Base-by-base conservation (phyloP, 2,329 filamentous ascomycete genomes). In the Colletotrichum somersetense region DNA sequence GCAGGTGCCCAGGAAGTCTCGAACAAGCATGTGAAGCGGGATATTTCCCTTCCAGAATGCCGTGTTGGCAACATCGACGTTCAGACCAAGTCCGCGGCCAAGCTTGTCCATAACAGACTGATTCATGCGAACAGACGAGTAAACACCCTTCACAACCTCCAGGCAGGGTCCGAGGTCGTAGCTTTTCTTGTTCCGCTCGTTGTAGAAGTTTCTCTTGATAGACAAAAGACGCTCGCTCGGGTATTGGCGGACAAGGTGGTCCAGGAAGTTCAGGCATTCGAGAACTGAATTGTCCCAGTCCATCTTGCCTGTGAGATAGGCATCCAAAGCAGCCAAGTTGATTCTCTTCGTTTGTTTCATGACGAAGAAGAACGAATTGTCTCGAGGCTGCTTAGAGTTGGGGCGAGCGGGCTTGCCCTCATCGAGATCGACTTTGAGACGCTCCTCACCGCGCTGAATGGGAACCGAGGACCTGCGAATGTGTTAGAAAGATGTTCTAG, bases 1-100 rank as follows among this genome's bases (percentile, higher is more conserved):
- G 79, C 80, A 77, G 57, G 77, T 61, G 18, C 20, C 68, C 2
- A 88, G 68, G 20, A 68, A 75, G 52, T 74, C 57, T 23, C 59
- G 67, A 55, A 74, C 69, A 33, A 75, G 65, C n/a, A 57, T n/a
- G 53, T 71, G 67, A 3, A 81, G 75, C 23, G 83, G 81, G 5
- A 89, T 63, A 1, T 77, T 78, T 0, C 78, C 80, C 0, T 81
- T 87, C 92, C 93, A 98, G 83, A 99, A 99, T 16, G 93, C 93
- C 0, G 94, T 93, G 78, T 98, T 97, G 68, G 95, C 92, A 40
- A 97, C 92, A 77, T 99, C 96, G 14, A 97, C 90, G 76, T 98
- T 98, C 79, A 99, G 84, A 0, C 93, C 90, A 7, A 98, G 86
- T 11, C 89, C 89, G 35, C 89, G 87, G 42, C 89, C 86, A 46